Conservation (phyloP, 1,139 yeast species). For the Pichia sp. region DNA sequence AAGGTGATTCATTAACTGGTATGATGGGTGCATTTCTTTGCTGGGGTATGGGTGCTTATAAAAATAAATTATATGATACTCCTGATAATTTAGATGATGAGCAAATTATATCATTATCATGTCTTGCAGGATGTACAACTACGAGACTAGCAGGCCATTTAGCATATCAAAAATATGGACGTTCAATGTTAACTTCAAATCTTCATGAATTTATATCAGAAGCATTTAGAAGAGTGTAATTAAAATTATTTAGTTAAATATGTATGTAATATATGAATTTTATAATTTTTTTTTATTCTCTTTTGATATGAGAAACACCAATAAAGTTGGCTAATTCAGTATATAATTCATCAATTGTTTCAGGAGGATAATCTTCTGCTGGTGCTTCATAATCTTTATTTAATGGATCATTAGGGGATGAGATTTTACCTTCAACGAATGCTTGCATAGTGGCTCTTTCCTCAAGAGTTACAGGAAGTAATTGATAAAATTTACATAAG, state of each 20-base stretch:
- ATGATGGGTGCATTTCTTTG: slow-evolving; percentile 61
- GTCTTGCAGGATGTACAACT: slow-evolving; percentile 65
- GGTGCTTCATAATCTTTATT: slow-evolving; percentile 28
- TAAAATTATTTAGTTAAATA: not conserved
- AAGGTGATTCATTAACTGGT: slow-evolving; percentile 78
- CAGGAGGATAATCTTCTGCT: slow-evolving; percentile 35
- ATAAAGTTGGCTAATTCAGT: slow-evolving; percentile 56
- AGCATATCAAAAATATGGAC: slow-evolving; percentile 60
- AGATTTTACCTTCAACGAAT: slow-evolving; percentile 40
- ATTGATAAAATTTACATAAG: slow-evolving; percentile 65
- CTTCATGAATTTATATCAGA: slow-evolving; percentile 62
- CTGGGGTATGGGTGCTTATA: slow-evolving; percentile 57
- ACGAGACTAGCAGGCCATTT: slow-evolving; percentile 59
- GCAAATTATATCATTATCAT: slow-evolving; percentile 51
- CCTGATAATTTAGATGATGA: slow-evolving; percentile 30
- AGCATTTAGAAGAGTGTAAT: slow-evolving; percentile 30
- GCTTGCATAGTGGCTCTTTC: slow-evolving; percentile 44
- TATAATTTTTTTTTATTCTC: slow-evolving; percentile 1
- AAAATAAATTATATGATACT: slow-evolving; percentile 37
- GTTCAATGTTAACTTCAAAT: slow-evolving; percentile 84
- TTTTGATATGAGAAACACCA: slow-evolving; percentile 53
- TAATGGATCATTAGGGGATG: slow-evolving; percentile 33
- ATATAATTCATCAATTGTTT: slow-evolving; percentile 45
- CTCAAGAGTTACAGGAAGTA: slow-evolving; percentile 46
- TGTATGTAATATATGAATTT: not conserved